Evolutionary conservation across 164 flowering plant species (phyloP).

Genomic region (Piper betle): DNA sequence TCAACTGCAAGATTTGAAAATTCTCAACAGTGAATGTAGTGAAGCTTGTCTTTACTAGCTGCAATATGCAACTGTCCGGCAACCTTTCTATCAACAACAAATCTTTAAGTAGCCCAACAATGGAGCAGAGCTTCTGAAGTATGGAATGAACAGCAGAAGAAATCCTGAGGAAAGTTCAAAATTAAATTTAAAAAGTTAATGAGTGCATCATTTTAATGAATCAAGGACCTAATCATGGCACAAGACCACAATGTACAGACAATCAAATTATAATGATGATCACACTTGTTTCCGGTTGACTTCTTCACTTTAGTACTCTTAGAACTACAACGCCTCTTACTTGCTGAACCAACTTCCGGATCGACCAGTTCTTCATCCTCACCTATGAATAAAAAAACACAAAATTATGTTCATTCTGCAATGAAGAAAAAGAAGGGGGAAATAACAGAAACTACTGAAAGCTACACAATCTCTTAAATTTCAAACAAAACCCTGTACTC

Average conservation of each 20-base stretch:
- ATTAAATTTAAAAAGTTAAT: slow-evolving; percentile 8
- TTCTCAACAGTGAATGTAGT: slow-evolving; percentile 83
- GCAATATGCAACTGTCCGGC: slow-evolving; percentile 85
- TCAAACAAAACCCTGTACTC: no score
- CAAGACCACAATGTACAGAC: slow-evolving; percentile 11
- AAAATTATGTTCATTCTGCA: neutral
- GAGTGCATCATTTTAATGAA: slow-evolving; percentile 7
- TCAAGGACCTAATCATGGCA: slow-evolving; percentile 5
- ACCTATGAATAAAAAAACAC: slow-evolving; percentile 21
- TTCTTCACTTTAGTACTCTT: slow-evolving; percentile 55
- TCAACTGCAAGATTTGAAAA: slow-evolving; percentile 83
- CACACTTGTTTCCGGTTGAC: slow-evolving; percentile 60
- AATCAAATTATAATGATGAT: slow-evolving; percentile 15
- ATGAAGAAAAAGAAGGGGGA: neutral
- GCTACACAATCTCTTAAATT: neutral
- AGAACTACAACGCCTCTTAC: slow-evolving; percentile 48
- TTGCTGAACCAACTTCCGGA: slow-evolving; percentile 45
- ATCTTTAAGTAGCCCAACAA: slow-evolving; percentile 72
- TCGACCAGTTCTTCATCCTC: slow-evolving; percentile 79
- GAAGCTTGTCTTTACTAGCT: slow-evolving; percentile 70
- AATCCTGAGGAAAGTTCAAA: slow-evolving; percentile 35
- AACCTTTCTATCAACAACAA: slow-evolving; percentile 66
- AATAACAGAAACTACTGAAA: neutral
- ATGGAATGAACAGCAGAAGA: slow-evolving; percentile 50
- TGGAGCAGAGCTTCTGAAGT: slow-evolving; percentile 80